These are phyloP conservation scores for Auxenochlorella pyrenoidosa DNA, from an alignment of 139 green algal genomes.

Conservation along the genomic window DNA sequence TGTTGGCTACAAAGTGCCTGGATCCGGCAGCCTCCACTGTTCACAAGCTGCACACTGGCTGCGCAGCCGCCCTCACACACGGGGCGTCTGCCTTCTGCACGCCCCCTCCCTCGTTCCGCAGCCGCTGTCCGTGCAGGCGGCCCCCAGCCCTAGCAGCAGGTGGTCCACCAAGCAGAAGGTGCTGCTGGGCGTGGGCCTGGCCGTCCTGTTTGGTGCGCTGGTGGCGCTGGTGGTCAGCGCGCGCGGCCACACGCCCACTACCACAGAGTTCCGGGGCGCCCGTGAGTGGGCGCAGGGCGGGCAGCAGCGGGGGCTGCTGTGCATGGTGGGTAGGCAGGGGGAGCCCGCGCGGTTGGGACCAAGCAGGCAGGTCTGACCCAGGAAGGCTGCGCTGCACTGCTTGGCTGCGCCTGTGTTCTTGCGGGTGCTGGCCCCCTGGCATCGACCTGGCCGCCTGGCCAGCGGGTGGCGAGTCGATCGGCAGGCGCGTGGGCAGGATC, in stretches of 20 bases:
- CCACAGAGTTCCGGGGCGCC: neutral
- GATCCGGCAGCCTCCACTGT: neutral
- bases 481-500: too few relatives aligned
- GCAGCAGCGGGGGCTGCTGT: neutral
- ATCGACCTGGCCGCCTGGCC: too few relatives aligned
- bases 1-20: too few relatives aligned
- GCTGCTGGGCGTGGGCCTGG: neutral
- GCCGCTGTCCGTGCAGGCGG: constrained; percentile 43
- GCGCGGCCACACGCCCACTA: constrained; percentile 4
- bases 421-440: too few relatives aligned
- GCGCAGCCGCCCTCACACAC: too few relatives aligned
- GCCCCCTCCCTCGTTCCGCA: neutral
- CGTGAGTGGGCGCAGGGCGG: neutral
- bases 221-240: constrained; percentile 20
- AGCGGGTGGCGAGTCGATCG: too few relatives aligned
- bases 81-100: neutral
- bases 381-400: too few relatives aligned
- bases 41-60: neutral
- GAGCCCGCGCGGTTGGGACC: too few relatives aligned
- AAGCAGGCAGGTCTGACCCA: too few relatives aligned
- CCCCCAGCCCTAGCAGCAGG: neutral
- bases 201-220: constrained; percentile 21
- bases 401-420: too few relatives aligned
- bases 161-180: constrained; percentile 31
- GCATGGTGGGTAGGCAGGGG: neutral